A percentile compares a stretch with the other conserved stretches of the same genome.
Conservation (phyloP, 2,329 filamentous ascomycete genomes). For the Emergomyces africanus region DNA sequence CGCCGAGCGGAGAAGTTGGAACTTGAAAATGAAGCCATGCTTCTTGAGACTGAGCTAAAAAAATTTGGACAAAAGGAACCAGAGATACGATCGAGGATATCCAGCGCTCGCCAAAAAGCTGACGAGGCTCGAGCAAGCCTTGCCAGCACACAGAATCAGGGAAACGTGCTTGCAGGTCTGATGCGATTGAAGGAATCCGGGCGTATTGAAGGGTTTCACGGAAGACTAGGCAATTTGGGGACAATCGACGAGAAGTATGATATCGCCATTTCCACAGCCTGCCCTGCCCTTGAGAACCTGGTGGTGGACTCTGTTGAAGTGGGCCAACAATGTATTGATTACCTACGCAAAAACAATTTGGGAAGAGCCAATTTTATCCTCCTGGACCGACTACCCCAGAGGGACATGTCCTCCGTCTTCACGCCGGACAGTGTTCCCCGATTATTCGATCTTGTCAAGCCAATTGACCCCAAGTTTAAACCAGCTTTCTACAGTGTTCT, state of each 20-base stretch:
- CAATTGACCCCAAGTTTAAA: conserved; percentile 74
- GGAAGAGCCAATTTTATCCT: conserved; percentile 96
- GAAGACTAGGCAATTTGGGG: conserved; percentile 83
- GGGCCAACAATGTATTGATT: conserved; percentile 95
- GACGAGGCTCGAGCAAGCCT: conserved; percentile 89
- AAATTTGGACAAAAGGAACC: conserved; percentile 67
- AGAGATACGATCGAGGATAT: conserved; percentile 69
- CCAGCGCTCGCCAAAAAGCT: conserved; percentile 81
- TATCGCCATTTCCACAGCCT: conserved; percentile 95
- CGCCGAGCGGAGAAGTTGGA: conserved; percentile 59
- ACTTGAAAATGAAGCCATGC: conserved; percentile 61
- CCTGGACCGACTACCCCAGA: conserved; percentile 68
- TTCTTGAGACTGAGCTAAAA: conserved; percentile 58
- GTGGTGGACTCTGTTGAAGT: conserved; percentile 94
- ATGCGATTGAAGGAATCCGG: conserved; percentile 95
- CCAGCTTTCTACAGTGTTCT: conserved; percentile 93
- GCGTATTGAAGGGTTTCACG: conserved; percentile 93
- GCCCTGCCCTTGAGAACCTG: conserved; percentile 82
- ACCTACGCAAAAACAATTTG: conserved; percentile 92
- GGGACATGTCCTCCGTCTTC: conserved; percentile 65
- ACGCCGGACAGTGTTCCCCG: conserved; percentile 89
- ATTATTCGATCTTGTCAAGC: conserved; percentile 81
- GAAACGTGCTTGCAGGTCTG: conserved; percentile 79
- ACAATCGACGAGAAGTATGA: conserved; percentile 91
- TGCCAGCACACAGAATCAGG: conserved; percentile 79